These are phyloP conservation scores for Coemansia nantahalensis DNA, from an alignment of 192 early-diverging fungal species.

Conservation along the genomic window DNA sequence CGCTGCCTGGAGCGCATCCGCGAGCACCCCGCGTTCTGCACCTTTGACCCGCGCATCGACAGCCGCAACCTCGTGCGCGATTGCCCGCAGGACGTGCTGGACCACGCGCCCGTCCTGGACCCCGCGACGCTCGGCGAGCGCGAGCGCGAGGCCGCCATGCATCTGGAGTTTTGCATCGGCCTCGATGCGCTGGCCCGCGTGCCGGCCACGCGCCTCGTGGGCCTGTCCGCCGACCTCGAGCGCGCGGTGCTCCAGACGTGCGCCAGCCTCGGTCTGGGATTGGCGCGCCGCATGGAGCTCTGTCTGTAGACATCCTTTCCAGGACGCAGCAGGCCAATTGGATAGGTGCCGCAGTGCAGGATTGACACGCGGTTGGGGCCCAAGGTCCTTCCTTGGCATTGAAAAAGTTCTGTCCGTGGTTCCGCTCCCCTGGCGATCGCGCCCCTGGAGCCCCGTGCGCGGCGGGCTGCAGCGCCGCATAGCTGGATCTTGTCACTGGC, in stretches of 20 bases:
- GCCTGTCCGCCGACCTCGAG: conserved; percentile 9
- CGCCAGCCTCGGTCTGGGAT: conserved; percentile 18
- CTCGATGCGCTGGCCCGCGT: background rate
- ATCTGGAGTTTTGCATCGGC: conserved; percentile 2
- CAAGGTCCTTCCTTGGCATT: no score
- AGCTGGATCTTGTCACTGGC: no score
- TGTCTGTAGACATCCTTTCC: background rate
- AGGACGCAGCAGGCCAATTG: background rate
- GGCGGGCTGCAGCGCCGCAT: no score
- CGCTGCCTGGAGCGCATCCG: conserved; percentile 38
- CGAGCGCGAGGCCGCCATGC: conserved; percentile 7
- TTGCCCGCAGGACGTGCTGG: background rate
- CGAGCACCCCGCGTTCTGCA: conserved; percentile 28
- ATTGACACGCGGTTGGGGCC: no score
- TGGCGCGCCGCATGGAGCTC: conserved; percentile 14
- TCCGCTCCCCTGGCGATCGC: no score
- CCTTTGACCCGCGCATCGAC: conserved; percentile 32
- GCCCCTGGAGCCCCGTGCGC: no score
- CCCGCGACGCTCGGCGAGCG: conserved; percentile 1
- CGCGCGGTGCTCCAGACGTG: conserved; percentile 14
- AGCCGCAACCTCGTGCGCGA: conserved; percentile 16
- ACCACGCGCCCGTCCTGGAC: conserved; percentile 10
- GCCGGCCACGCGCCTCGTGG: conserved; percentile 1
- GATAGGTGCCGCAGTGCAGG: no score
- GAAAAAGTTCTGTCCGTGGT: no score